Evolutionary conservation across 352 stramenopile genomes (phyloP), one percentile per base, ranked within the genome.

Genomic region (Albugo candida): DNA sequence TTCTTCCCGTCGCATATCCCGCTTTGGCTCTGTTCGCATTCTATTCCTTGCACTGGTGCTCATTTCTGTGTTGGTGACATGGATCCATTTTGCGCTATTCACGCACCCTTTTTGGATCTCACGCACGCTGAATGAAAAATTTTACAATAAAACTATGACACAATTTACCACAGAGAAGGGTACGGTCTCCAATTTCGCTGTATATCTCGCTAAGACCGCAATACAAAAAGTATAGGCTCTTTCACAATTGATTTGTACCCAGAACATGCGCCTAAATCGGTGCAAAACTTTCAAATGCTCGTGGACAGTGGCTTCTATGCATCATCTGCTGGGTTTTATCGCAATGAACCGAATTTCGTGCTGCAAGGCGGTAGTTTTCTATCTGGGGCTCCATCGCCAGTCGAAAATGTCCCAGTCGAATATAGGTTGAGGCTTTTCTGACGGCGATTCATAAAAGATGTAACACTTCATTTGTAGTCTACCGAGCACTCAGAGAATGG

Each of bases 111-210:
- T 8, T 3, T 31, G 24, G 24, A 3, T 31, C 24, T 31, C 24
- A 10, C 24, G 24, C 24, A 31, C 69, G 41, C 63, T 87, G 34
- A 56, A 60, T 10, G 61, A 67, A 51, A 64, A 64, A 12, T 91
- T 86, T 57, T 58, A 68, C 54, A 83, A 85, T 51, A 81, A 84
- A 55, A 76, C 60, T 27, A 86, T 91, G 77, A 74, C 81, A 52
- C 50, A 83, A 52, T 73, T 91, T 49, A 63, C 66, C 14, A 91
- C 77, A 48, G 83, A 83, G 38, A 43, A 43, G 17, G 38, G 17
- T 43, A 24, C 17, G 38, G 3, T 43, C 20, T 43, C 17, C 8
- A 43, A 21, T 11, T 4, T 18, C 36, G 16, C 13, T 1, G 1
- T 8, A n/a, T 11, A 13, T 31, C 35, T 38, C 51, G 6, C 35